These are phyloP conservation scores for Colletotrichum sp. DNA, from an alignment of 2,329 filamentous ascomycete species.

Conservation along the genomic window DNA sequence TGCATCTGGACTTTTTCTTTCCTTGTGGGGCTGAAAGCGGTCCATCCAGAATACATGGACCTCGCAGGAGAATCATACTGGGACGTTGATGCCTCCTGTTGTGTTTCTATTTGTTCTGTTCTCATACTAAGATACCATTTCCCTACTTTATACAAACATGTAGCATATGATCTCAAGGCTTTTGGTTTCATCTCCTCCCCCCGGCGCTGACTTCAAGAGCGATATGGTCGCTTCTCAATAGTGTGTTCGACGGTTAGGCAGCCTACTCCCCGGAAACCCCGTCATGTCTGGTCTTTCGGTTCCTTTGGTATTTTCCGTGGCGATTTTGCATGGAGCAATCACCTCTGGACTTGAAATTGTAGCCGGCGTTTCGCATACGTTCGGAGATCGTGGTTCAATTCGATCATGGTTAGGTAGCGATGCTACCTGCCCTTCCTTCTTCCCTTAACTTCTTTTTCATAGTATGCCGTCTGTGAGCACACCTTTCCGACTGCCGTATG, in stretches of 20 bases:
- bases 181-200: neutral
- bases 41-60: neutral
- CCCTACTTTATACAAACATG: neutral
- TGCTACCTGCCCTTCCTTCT: too few species aligned
- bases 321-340: neutral
- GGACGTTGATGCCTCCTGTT: neutral
- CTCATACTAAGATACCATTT: neutral
- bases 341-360: fast-evolving
- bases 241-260: neutral
- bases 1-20: neutral
- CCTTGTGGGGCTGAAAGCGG: neutral
- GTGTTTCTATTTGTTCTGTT: neutral
- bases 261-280: neutral
- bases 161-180: neutral
- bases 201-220: neutral
- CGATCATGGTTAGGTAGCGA: neutral
- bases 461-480: too few species aligned
- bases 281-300: fast-evolving
- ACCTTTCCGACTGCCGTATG: too few species aligned
- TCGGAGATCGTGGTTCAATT: neutral
- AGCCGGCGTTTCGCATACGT: neutral
- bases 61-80: neutral
- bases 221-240: neutral
- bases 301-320: neutral
- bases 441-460: too few species aligned